Evolutionary conservation across 164 flowering plant genomes (phyloP).

Genomic region (Houttuynia cordata): DNA sequence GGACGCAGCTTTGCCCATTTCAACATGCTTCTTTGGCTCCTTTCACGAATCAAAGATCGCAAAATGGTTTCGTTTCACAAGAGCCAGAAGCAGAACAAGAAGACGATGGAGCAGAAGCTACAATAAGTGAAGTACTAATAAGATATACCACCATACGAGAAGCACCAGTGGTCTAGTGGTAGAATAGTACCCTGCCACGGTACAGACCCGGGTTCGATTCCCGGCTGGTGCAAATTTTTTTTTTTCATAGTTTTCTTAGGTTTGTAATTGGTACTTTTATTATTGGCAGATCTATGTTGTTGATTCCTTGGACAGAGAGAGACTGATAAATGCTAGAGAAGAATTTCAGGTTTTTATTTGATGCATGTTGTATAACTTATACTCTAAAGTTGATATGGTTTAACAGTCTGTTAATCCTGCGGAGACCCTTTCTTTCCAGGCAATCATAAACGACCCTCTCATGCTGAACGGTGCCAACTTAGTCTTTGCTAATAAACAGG

Average conservation of each 20-base stretch:
- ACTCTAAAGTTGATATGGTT: background rate
- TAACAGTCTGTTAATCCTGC: background rate
- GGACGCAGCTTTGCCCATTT: slow-evolving; percentile 35
- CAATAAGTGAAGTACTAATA: too few species aligned
- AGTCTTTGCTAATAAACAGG: slow-evolving; percentile 98
- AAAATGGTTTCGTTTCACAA: too few species aligned
- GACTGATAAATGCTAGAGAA: slow-evolving; percentile 79
- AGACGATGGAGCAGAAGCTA: too few species aligned
- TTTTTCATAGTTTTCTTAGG: background rate
- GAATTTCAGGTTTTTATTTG: slow-evolving; percentile 71
- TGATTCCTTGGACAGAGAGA: slow-evolving; percentile 95
- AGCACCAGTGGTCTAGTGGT: slow-evolving; percentile 99
- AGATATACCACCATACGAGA: too few species aligned
- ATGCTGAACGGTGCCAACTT: slow-evolving; percentile 90
- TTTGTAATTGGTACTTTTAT: background rate
- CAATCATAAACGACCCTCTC: slow-evolving; percentile 86
- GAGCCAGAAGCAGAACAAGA: too few species aligned
- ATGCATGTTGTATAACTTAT: background rate
- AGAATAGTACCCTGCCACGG: slow-evolving; percentile 99
- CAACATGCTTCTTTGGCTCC: too few species aligned
- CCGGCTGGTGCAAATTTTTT: slow-evolving; percentile 76
- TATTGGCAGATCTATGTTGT: slow-evolving; percentile 87
- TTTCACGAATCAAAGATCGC: too few species aligned
- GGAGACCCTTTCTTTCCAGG: slow-evolving; percentile 32
- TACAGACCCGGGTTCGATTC: slow-evolving; percentile 99